Conservation (phyloP, 2,329 filamentous ascomycete species). For the Lecanicillium sp. region DNA sequence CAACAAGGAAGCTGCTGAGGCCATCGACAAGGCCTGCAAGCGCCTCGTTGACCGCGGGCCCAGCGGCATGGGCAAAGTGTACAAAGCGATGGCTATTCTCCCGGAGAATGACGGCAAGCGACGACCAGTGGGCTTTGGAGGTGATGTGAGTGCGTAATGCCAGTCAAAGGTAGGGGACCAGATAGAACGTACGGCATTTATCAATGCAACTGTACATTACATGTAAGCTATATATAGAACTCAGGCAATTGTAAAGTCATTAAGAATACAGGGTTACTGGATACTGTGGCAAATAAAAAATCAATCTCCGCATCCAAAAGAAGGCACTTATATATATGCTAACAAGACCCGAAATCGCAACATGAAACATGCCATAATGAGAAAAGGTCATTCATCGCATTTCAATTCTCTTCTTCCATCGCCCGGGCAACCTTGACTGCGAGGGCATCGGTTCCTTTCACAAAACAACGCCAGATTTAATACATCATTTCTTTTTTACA, state of each 20-base stretch:
- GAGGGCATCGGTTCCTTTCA: too few relatives aligned
- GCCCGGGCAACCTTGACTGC: too few relatives aligned
- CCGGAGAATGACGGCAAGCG: slow-evolving; percentile 70
- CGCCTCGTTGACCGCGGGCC: slow-evolving; percentile 77
- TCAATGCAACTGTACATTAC: too few relatives aligned
- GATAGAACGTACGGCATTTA: not conserved
- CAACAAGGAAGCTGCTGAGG: slow-evolving; percentile 44
- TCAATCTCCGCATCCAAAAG: too few relatives aligned
- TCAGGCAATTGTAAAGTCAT: too few relatives aligned
- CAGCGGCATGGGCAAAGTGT: slow-evolving; percentile 87
- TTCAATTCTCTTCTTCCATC: too few relatives aligned
- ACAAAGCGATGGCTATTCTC: slow-evolving; percentile 87
- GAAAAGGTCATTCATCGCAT: too few relatives aligned
- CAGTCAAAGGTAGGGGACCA: not conserved
- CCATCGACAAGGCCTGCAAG: slow-evolving; percentile 69
- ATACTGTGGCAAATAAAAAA: too few relatives aligned
- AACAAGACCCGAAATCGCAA: not conserved
- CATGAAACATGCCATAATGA: not conserved
- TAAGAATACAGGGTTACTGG: too few relatives aligned
- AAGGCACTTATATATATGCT: too few relatives aligned
- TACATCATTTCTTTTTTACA: slow-evolving; percentile 41
- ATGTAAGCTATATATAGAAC: too few relatives aligned
- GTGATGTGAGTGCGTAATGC: slow-evolving; percentile 41
- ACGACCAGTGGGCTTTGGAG: slow-evolving; percentile 87
- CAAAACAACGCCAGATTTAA: not conserved